Evolutionary conservation across 208 protist genomes (phyloP).

Genomic region (Crithidia thermophila): DNA sequence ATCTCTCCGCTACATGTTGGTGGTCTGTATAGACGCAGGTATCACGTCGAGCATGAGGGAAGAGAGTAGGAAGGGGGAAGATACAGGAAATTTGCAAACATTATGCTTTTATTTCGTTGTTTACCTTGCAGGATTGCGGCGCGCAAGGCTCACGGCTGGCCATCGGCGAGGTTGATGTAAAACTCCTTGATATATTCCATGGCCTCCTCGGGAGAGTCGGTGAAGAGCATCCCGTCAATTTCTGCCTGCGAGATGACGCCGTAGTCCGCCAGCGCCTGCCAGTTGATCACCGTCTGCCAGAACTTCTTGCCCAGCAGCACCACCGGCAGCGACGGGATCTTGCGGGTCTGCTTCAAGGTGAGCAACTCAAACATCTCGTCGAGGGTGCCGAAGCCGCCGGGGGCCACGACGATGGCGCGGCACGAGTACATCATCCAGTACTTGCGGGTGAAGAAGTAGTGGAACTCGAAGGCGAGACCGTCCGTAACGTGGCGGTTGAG

Average conservation of each 20-base stretch:
- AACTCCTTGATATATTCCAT: constrained; percentile 74
- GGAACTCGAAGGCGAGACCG: constrained; percentile 93
- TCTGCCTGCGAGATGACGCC: constrained; percentile 90
- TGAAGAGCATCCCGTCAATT: constrained; percentile 83
- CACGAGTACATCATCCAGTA: constrained; percentile 96
- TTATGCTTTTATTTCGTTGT: too few species aligned
- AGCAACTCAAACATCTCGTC: constrained; percentile 94
- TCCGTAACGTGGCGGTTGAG: constrained; percentile 88
- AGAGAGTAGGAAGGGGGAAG: not conserved
- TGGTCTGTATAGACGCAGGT: too few species aligned
- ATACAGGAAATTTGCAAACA: not conserved
- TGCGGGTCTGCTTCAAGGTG: constrained; percentile 91
- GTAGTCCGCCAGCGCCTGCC: constrained; percentile 85
- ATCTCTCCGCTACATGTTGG: too few species aligned
- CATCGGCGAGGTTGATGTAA: constrained; percentile 34
- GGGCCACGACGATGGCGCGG: constrained; percentile 87
- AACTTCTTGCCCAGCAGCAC: constrained; percentile 87
- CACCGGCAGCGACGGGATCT: constrained; percentile 86
- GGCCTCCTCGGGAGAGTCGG: constrained; percentile 84
- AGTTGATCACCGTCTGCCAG: constrained; percentile 90
- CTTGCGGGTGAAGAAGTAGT: constrained; percentile 96
- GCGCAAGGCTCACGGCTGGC: not conserved
- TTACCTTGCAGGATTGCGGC: too few species aligned
- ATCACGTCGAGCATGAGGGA: too few species aligned
- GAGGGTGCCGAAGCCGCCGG: constrained; percentile 92